Base-by-base conservation (phyloP, 1,284 basidiomycete genomes). In the Malassezia equina region DNA sequence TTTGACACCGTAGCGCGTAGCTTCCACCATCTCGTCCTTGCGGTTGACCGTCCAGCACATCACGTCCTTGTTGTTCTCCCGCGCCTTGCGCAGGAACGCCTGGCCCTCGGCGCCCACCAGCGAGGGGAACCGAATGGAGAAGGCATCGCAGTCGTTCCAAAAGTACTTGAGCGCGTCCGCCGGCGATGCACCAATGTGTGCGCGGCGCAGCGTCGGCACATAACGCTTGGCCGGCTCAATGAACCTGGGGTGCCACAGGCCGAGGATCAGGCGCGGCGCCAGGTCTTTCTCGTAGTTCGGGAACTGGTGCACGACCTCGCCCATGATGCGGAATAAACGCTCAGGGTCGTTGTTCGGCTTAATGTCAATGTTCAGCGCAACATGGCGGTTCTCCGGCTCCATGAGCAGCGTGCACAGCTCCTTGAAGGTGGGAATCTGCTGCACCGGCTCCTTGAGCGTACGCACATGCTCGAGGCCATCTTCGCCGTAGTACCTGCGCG, bases 41-140 rank as follows among this genome's bases (percentile, higher is more conserved):
- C 85, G 81, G 74, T 96, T 98, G 27, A 96, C 91, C 0, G 93
- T 98, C 94, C 94, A 98, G 11, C 91, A 88, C 81, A 90, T 67
- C 43, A 95, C 68, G 66, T 82, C 82, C 81, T 99, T 99, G 21
- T 86, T 86, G 0, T 82, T 84, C 15, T 72, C 77, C 71, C 83
- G 83, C 75, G 88, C 90, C 60, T 91, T 86, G 44, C 79, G 77
- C 51, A 85, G 79, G 77, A 96, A 96, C 62, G 81, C 82, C 63
- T 67, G 72, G 23, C 78, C 80, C 59, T 90, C 89, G 13, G 78
- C 74, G 2, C 83, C 83, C n/a, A 85, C 83, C 39, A 96, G 77
- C 12, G 82, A 77, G 1, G 78, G 80, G 76, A 93, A 98, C 53
- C 81, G 79, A 75, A 99, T 84, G 33, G 86, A 89, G 76, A 98